Conservation (phyloP, 345 rosid species). For the Populus nigra region DNA sequence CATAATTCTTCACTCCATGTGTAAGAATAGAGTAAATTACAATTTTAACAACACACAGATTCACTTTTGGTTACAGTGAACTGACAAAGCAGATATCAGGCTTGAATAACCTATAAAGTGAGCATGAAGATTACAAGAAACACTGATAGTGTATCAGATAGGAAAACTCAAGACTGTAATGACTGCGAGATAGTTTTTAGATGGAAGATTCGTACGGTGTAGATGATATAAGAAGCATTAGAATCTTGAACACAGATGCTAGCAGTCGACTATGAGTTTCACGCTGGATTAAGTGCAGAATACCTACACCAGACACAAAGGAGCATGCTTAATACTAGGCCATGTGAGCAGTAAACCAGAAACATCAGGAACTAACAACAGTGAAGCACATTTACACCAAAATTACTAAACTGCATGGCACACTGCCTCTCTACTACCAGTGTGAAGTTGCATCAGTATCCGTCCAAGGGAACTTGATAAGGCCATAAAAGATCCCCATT, state of each 20-base stretch:
- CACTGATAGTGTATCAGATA: neutral
- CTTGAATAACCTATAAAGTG: neutral
- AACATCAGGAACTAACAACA: conserved; percentile 2
- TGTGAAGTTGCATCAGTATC: conserved; percentile 86
- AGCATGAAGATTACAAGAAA: neutral
- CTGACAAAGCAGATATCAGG: neutral
- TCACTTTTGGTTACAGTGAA: neutral
- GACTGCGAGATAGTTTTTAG: conserved; percentile 10
- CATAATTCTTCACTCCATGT: neutral
- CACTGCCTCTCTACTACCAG: conserved; percentile 48
- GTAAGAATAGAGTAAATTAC: neutral
- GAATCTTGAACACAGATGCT: conserved; percentile 72
- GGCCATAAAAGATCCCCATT: conserved; percentile 71
- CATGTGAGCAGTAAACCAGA: conserved; percentile 12
- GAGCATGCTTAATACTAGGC: conserved; percentile 15
- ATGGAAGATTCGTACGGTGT: conserved; percentile 72
- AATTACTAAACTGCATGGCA: conserved; percentile 18
- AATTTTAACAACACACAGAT: neutral
- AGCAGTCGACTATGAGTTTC: conserved; percentile 73
- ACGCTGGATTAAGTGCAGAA: conserved; percentile 63
- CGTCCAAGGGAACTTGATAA: conserved; percentile 84
- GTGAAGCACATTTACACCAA: conserved; percentile 9
- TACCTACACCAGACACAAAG: conserved; percentile 48
- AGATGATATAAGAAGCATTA: conserved; percentile 69
- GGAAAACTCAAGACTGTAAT: conserved; percentile 4